Evolutionary conservation across 2,329 filamentous ascomycete genomes (phyloP).

Genomic region (Alternaria postmessia): DNA sequence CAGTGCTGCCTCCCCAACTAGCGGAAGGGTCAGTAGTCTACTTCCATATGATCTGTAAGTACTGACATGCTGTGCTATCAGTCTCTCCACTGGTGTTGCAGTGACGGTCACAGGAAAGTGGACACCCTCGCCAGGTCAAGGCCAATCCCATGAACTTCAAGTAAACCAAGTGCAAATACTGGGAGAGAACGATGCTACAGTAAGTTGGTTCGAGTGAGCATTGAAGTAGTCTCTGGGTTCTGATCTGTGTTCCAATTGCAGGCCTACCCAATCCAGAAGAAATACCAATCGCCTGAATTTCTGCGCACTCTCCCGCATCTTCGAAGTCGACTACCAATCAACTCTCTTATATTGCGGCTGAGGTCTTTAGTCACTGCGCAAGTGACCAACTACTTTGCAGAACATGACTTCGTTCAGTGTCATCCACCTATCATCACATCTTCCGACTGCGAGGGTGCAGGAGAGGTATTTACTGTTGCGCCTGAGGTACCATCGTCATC

Average conservation of each 20-base stretch:
- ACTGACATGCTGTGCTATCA: conserved; percentile 51
- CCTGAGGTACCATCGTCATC: conserved; percentile 36
- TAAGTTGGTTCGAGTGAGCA: conserved; percentile 56
- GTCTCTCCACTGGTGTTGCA: conserved; percentile 81
- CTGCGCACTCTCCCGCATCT: conserved; percentile 89
- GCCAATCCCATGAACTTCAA: conserved; percentile 82
- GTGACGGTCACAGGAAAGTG: conserved; percentile 81
- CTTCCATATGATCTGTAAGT: conserved; percentile 4
- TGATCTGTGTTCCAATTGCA: conserved; percentile 52
- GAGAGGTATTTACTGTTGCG: conserved; percentile 83
- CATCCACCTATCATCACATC: conserved; percentile 96
- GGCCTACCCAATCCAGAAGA: conserved; percentile 95
- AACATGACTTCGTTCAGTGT: conserved; percentile 77
- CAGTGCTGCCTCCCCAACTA: conserved; percentile 75
- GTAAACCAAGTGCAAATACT: conserved; percentile 73
- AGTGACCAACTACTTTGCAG: conserved; percentile 77
- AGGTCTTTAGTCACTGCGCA: conserved; percentile 80
- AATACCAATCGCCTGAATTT: conserved; percentile 90
- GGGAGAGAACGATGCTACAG: conserved; percentile 80
- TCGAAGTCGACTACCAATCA: conserved; percentile 80
- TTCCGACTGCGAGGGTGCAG: conserved; percentile 95
- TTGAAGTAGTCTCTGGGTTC: conserved; percentile 13
- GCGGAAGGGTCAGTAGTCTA: conserved; percentile 71
- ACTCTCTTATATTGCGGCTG: conserved; percentile 80
- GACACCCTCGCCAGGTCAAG: conserved; percentile 72